Base-by-base conservation (phyloP, 306 rosid species). In the Adenanthera pavonina region DNA sequence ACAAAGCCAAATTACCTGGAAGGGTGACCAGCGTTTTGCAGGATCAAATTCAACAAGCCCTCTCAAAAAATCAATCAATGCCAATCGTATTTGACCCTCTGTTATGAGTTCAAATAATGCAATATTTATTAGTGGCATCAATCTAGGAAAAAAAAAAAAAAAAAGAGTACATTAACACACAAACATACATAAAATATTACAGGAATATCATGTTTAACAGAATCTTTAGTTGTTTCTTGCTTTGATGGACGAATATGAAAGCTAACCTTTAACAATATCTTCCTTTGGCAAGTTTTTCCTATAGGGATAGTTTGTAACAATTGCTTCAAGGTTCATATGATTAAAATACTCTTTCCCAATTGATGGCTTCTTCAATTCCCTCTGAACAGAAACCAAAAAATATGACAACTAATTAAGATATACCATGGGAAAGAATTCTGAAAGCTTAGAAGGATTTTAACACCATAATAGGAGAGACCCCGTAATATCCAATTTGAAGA, bases 41-140 rank as follows among this genome's bases (percentile, higher is more conserved):
- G 99, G 99, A 84, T 96, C 98, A 71, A 96, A 91, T 85, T 96
- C 98, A 81, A 96, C 97, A 40, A 96, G 97, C 59, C 99, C 99
- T 90, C 87, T 91, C 81, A 96, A 82, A 82, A 96, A 96, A 87
- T 96, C 99, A 88, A 96, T 85, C 78, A 96, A 92, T 76, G 99
- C 99, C 82, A 89, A 71, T 36, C 99, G 90, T 79, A 87, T 83
- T 90, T 91, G 97, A 87, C 88, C 86, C 86, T 96, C 99, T 96
- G 95, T 78, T 60, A 84, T 61, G 76, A 81, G 87, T 86, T 83
- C 64, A 87, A 67, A 72, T 54, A 43, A 76, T 35, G 77, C 57
- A 87, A 75, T 79, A 81, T 80, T 52, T 8, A 67, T 87, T 43
- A 87, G 81, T 67, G 76, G 71, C 79, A 78, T 82, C 62, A 69